Evolutionary conservation across 2,329 filamentous ascomycete genomes (phyloP), one percentile per base, ranked within the genome.

Genomic region (Hirsutella rhossiliensis): DNA sequence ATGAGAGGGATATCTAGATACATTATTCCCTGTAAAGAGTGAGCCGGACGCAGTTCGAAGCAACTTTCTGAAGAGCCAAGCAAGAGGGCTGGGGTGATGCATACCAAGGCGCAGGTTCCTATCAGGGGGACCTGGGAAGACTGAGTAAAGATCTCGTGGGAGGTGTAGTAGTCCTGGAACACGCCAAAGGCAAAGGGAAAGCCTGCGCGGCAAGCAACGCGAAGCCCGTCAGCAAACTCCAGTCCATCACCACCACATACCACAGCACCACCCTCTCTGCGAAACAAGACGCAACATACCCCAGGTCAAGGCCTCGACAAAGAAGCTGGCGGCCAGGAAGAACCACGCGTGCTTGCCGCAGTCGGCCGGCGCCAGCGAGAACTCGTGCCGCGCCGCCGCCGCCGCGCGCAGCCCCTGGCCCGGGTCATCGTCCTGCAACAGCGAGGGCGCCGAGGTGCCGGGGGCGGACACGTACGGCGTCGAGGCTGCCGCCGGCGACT

Each of bases 111-210:
- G 44, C 72, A 76, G 2, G 80, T 84, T 1, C 82, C 82, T 43
- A 86, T 77, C 13, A 78, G 66, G 28, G 80, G 71, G 41, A 84
- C 76, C 38, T 69, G 64, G 27, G 68, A 64, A 0, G 69, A 68
- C 3, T 69, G 69, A 4, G 63, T 61, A 44, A 85, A 85, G 1
- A 76, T 73, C 5, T 68, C 68, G 46, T 80, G 69, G 2, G 66
- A 72, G 31, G 67, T 72, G 57, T 86, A 86, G 58, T 83, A 82
- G 42, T 80, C 71, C 51, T 85, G 80, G 54, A 87, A 85, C 20
- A 87, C 71, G 38, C 82, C 82, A 56, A 80, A 87, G 0, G 78
- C 71, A 45, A 80, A 79, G 0, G 79, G 76, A 45, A 85, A 84
- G 2, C 80, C 80, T 83, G 13, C 9, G 28, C 2, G 4, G 8